Evolutionary conservation across 2,329 filamentous ascomycete genomes (phyloP).

Genomic region (Aspergillus persii): DNA sequence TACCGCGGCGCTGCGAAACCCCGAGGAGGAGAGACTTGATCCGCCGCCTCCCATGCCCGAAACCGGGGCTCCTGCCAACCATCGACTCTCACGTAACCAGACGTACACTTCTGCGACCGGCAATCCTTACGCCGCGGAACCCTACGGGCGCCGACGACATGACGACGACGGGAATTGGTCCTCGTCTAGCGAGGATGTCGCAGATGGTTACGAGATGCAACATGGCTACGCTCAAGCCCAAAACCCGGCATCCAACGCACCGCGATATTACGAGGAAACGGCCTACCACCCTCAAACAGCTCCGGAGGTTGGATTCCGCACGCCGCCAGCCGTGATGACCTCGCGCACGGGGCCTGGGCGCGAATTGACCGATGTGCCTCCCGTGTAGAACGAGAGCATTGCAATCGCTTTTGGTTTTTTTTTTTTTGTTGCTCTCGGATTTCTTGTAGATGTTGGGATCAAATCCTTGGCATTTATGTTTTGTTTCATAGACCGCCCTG

Average conservation of each 20-base stretch:
- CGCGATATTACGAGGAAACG: slow-evolving; percentile 27
- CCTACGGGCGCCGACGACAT: slow-evolving; percentile 28
- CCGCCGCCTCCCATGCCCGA: slow-evolving; percentile 4
- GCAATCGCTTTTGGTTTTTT: background rate
- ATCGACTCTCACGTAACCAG: slow-evolving; percentile 9
- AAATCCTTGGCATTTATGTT: background rate
- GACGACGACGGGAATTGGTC: slow-evolving; percentile 36
- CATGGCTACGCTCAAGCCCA: slow-evolving; percentile 25
- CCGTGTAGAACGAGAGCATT: slow-evolving; percentile 1
- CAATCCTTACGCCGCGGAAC: slow-evolving; percentile 26
- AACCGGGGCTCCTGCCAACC: slow-evolving; percentile 5
- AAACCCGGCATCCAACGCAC: slow-evolving; percentile 20
- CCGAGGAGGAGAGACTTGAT: slow-evolving; percentile 28
- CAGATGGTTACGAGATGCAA: slow-evolving; percentile 39
- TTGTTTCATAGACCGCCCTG: background rate
- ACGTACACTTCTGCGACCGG: slow-evolving; percentile 17
- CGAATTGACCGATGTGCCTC: slow-evolving; percentile 19
- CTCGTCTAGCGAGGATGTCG: slow-evolving; percentile 38
- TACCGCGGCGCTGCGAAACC: slow-evolving; percentile 31
- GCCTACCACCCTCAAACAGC: slow-evolving; percentile 27
- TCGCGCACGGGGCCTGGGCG: slow-evolving; percentile 15
- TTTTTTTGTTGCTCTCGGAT: background rate
- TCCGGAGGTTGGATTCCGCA: slow-evolving; percentile 4
- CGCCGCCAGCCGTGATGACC: slow-evolving; percentile 10
- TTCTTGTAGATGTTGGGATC: background rate